Evolutionary conservation across 192 early-diverging fungal species (phyloP).

Genomic region (Jimgerdemannia lactiflua): DNA sequence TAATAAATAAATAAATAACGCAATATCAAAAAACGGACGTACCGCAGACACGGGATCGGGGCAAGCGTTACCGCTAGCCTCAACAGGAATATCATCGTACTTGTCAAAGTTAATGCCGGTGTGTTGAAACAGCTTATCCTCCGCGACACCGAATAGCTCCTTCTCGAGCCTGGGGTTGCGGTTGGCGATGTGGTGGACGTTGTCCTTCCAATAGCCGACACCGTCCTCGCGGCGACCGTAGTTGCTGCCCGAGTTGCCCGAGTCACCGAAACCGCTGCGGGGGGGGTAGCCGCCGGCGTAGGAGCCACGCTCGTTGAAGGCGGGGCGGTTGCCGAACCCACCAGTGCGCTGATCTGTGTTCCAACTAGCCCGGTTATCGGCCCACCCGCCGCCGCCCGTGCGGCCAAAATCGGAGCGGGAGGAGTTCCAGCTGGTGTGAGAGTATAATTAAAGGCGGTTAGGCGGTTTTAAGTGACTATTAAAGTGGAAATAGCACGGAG

Average conservation of each 20-base stretch:
- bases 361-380: constrained; percentile 20
- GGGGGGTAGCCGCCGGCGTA: constrained; percentile 41
- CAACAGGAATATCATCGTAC: constrained; percentile 98
- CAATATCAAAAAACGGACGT: not conserved
- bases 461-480: too few species aligned
- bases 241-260: constrained; percentile 18
- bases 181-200: constrained; percentile 75
- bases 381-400: constrained; percentile 40
- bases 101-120: constrained; percentile 99
- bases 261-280: constrained; percentile 39
- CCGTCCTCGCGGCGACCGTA: constrained; percentile 35
- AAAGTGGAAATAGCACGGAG: too few species aligned
- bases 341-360: not conserved
- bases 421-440: constrained; percentile 5
- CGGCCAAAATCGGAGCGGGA: constrained; percentile 32
- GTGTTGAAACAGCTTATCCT: constrained; percentile 74
- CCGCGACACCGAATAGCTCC: constrained; percentile 71
- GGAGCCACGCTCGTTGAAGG: constrained; percentile 39
- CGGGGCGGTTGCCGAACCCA: constrained; percentile 18
- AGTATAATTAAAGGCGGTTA: too few species aligned
- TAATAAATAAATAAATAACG: not conserved
- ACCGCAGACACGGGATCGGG: constrained; percentile 58
- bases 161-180: constrained; percentile 77
- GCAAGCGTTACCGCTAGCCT: constrained; percentile 72
- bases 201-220: constrained; percentile 69